A percentile compares a stretch with the other conserved stretches of the same genome.
Conservation (phyloP, 2,329 filamentous ascomycete genomes). For the Metarhizium sp. region DNA sequence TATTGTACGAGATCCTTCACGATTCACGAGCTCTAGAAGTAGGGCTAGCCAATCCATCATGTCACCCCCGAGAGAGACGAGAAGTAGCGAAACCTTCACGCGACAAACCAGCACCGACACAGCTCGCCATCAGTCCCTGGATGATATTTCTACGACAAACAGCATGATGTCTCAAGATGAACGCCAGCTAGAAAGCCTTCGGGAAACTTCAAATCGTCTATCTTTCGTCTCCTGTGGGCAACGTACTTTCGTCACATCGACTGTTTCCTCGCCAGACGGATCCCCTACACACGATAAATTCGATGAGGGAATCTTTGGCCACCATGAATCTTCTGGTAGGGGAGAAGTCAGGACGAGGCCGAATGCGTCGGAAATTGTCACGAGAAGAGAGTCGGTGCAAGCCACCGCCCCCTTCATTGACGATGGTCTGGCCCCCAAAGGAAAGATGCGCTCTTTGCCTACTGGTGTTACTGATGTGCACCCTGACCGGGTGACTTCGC, state of each 20-base stretch:
- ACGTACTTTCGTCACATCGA: constrained; percentile 49
- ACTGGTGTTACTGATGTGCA: neutral
- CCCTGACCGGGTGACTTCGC: constrained; percentile 6
- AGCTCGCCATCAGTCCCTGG: constrained; percentile 32
- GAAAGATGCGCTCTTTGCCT: constrained; percentile 6
- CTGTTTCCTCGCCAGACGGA: constrained; percentile 45
- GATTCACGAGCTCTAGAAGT: constrained; percentile 21
- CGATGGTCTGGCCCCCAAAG: neutral
- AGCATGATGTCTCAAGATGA: constrained; percentile 51
- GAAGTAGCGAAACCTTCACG: constrained; percentile 8
- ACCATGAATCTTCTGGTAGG: constrained; percentile 24
- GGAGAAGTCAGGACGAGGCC: constrained; percentile 36
- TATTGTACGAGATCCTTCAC: constrained; percentile 37
- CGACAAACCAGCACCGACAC: constrained; percentile 13
- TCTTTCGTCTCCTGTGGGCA: constrained; percentile 54
- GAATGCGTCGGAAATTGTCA: constrained; percentile 41
- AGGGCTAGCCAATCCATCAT: neutral
- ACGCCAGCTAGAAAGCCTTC: constrained; percentile 45
- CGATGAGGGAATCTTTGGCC: constrained; percentile 7
- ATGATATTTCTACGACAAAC: constrained; percentile 48
- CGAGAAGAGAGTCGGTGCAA: constrained; percentile 43
- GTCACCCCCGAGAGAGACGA: neutral
- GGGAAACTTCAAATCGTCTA: constrained; percentile 46
- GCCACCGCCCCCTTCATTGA: constrained; percentile 34
- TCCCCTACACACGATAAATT: constrained; percentile 43